Base-by-base conservation (phyloP, 2,329 filamentous ascomycete species). In the Aspergillus eucalypticola region DNA sequence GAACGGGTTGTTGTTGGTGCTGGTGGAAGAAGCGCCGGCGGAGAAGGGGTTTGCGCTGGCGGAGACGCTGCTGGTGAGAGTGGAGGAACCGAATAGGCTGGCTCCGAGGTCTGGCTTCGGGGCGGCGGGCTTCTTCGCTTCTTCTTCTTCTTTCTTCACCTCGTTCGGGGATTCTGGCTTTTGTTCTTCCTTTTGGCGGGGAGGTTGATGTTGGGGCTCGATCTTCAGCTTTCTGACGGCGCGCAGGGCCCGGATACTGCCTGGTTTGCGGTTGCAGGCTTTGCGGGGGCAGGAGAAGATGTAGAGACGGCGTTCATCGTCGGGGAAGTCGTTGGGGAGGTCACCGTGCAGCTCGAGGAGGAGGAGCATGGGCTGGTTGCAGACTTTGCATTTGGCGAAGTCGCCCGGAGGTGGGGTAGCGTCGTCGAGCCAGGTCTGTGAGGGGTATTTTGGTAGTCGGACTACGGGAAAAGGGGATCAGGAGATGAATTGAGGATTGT, bases 321-420 rank as follows among this genome's bases (percentile, higher is more conserved):
- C 87, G 1, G 92, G 90, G 71, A 96, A 97, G 52, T 87, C 84
- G 58, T 94, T 90, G 13, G 92, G 93, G 3, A 98, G 83, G 73
- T 97, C 92, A 69, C 87, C 93, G 76, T 99, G 92, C 27, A 99
- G 84, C 76, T 99, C 92, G 50, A 99, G 84, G 3, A 99, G 85
- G 10, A 98, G 83, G 1, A 87, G 88, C 86, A 97, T 92, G 55
- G 91, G 78, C 55, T 88, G 85, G 66, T 92, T 90, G 85, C 95
- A 99, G 66, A 90, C 84, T 77, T 90, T 92, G 81, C 95, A 99
- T 77, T 88, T 89, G 21, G 90, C 92, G 8, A 96, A 83, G 0
- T 88, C 81, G 23, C 90, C 90, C 1, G 91, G 90, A 7, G 94
- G 90, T 3, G 90, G 82, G 42, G 83, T 85, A 56, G 83, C 79